Conservation (phyloP, 371 early-diverging fungal genomes). For the Funneliformis caledonium region DNA sequence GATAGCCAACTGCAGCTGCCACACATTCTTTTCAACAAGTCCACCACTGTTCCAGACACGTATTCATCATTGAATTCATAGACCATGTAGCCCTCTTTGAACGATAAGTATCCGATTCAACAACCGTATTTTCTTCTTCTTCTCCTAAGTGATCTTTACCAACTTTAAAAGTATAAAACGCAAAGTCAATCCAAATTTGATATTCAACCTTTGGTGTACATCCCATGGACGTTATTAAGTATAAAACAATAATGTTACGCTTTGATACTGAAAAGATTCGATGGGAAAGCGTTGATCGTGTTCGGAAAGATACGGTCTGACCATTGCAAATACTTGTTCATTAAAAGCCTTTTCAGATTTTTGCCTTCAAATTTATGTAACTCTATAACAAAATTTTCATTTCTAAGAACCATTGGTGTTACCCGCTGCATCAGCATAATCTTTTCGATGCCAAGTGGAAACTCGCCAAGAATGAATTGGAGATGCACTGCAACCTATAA, state of each 20-base stretch:
- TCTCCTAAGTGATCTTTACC: not conserved
- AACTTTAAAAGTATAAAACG: not conserved
- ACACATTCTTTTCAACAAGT: not conserved
- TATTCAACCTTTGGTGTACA: not conserved
- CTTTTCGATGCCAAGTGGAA: not conserved
- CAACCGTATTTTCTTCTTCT: not conserved
- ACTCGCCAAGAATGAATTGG: not conserved
- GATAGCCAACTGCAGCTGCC: not conserved
- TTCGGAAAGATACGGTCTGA: slow-evolving; percentile 3
- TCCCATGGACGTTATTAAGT: not conserved
- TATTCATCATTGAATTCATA: not conserved
- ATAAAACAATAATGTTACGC: not conserved
- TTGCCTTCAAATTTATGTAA: slow-evolving; percentile 1
- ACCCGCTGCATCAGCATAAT: slow-evolving; percentile 4
- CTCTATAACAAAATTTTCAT: not conserved
- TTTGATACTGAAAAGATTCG: not conserved
- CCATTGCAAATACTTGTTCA: not conserved
- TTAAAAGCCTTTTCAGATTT: not conserved
- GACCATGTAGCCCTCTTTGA: not conserved
- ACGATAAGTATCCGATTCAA: not conserved
- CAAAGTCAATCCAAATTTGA: not conserved
- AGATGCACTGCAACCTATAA: not conserved
- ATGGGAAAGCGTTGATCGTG: not conserved
- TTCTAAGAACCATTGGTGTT: not conserved
- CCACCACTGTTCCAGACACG: not conserved